These are phyloP conservation scores for Inga leiocalycina DNA, from an alignment of 306 rosid genomes.

Conservation along the genomic window DNA sequence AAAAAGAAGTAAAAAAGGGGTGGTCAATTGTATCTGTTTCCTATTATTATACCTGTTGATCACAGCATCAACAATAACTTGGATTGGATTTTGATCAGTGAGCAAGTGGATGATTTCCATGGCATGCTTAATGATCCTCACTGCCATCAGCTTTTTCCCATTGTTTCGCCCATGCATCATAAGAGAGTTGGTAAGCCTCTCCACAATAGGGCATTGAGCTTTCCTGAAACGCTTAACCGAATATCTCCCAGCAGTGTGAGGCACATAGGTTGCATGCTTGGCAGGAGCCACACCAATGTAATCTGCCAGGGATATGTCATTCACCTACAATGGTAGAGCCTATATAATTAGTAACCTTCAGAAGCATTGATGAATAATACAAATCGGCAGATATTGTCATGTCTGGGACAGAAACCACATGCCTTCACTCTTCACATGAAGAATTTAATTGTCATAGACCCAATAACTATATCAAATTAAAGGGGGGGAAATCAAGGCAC, in stretches of 20 bases:
- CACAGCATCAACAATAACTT: conserved; percentile 45
- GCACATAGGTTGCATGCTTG: conserved; percentile 43
- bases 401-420: background rate
- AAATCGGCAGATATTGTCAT: background rate
- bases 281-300: conserved; percentile 38
- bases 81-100: conserved; percentile 41
- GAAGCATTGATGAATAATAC: background rate
- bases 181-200: conserved; percentile 47
- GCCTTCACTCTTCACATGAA: background rate
- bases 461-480: background rate
- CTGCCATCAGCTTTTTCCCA: conserved; percentile 44
- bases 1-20: background rate
- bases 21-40: background rate
- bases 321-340: conserved; percentile 20
- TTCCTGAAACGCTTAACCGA: conserved; percentile 46
- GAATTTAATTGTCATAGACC: background rate
- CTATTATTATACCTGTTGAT: conserved; percentile 34
- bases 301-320: conserved; percentile 37
- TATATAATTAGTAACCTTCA: background rate
- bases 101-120: conserved; percentile 48
- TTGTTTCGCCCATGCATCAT: conserved; percentile 46
- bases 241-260: conserved; percentile 47
- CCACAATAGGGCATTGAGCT: conserved; percentile 44
- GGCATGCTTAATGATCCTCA: conserved; percentile 41
- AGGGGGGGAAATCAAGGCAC: too few species aligned